These are phyloP conservation scores for Lactarius tabidus DNA, from an alignment of 768 basidiomycete genomes.

Conservation along the genomic window DNA sequence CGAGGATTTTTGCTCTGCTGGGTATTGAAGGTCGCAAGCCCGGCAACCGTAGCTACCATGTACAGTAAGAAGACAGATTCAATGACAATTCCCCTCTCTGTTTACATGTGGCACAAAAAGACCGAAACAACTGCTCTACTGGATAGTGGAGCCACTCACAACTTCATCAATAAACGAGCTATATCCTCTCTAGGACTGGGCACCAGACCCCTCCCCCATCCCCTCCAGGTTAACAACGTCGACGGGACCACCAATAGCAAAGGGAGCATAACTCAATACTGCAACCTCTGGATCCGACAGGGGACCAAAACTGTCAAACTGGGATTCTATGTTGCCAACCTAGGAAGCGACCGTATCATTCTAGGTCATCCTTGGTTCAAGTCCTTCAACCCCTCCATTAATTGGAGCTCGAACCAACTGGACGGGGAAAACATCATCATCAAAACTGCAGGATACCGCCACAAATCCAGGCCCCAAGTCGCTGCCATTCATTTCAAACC, in stretches of 20 bases:
- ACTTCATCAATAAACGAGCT: background rate
- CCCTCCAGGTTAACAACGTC: background rate
- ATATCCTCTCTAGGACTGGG: background rate
- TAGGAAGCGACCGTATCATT: too few relatives aligned
- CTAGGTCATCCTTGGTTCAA: too few relatives aligned
- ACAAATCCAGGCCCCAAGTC: background rate
- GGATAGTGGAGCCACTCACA: background rate
- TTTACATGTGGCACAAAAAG: too few relatives aligned
- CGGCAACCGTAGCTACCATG: too few relatives aligned
- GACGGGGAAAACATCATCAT: background rate
- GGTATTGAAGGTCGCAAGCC: too few relatives aligned
- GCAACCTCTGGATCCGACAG: background rate
- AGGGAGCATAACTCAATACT: background rate
- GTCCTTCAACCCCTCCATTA: background rate
- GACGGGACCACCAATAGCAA: background rate
- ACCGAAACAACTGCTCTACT: too few relatives aligned
- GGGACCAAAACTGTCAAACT: background rate
- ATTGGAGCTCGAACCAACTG: background rate
- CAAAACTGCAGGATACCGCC: background rate
- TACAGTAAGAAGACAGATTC: too few relatives aligned
- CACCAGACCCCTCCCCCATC: accelerated
- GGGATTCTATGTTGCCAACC: background rate
- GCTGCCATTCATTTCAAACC: background rate
- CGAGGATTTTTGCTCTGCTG: too few relatives aligned
- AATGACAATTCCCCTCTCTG: too few relatives aligned